Conservation (phyloP, 352 stramenopile species). For the Phytophthora capsici region DNA sequence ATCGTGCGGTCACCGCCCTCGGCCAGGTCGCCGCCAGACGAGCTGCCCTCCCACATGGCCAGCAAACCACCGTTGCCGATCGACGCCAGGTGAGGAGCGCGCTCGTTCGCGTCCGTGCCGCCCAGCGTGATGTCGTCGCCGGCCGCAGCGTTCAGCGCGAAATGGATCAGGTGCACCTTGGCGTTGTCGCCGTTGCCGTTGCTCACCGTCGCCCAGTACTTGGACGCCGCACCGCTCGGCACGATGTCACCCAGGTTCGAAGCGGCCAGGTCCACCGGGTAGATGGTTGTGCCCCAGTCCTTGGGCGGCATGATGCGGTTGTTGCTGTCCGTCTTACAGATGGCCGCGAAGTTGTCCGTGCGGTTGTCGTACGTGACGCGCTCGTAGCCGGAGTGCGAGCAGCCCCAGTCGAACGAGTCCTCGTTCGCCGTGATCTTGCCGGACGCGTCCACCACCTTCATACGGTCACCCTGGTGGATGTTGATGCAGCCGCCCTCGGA, state of each 20-base stretch:
- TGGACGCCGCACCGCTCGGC: constrained; percentile 31
- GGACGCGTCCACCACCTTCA: constrained; percentile 61
- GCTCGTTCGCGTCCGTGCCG: constrained; percentile 57
- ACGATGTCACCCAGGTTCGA: constrained; percentile 65
- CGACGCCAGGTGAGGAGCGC: constrained; percentile 48
- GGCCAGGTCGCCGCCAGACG: constrained; percentile 41
- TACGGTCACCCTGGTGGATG: constrained; percentile 73
- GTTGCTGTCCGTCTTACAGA: constrained; percentile 76
- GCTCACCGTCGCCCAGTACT: constrained; percentile 71
- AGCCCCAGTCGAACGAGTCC: constrained; percentile 65
- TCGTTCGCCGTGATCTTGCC: constrained; percentile 44
- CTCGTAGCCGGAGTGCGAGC: constrained; percentile 68
- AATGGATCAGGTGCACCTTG: constrained; percentile 67
- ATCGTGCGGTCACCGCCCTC: constrained; percentile 39
- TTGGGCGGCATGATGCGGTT: constrained; percentile 73
- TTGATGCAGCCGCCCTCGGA: constrained; percentile 68
- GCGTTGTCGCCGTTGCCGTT: constrained; percentile 56
- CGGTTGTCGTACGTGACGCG: constrained; percentile 62
- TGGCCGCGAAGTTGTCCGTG: constrained; percentile 49
- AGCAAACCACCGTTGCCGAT: constrained; percentile 53
- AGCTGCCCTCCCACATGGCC: constrained; percentile 58
- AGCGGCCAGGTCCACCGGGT: constrained; percentile 55
- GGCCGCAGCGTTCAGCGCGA: constrained; percentile 47
- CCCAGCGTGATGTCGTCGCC: constrained; percentile 63
- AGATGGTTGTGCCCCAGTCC: constrained; percentile 61